Base-by-base conservation (phyloP, 371 early-diverging fungal species). In the Apophysomyces elegans region DNA sequence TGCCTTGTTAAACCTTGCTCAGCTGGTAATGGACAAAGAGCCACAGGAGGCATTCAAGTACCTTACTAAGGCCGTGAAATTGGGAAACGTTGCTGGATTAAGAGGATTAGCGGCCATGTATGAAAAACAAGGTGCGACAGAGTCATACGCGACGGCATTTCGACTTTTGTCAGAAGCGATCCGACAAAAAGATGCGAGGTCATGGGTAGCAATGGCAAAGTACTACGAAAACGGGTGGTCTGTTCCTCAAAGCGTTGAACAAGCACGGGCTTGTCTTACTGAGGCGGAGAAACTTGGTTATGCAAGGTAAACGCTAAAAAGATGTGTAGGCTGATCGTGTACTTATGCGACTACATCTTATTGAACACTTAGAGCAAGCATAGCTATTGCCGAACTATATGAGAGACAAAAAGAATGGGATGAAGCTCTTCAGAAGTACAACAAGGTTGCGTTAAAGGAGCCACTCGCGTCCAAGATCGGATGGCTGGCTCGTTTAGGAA, bases 131-230 rank as follows among this genome's bases (percentile, higher is more conserved):
- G 35, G 41, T 41, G 41, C 21, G 5, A 50, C n/a, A 4, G 50
- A 50, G 26, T 9, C 9, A 9, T 90, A 94, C 63, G 76, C 78
- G 46, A 86, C 86, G 59, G 92, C 95, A 13, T 92, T 92, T 65
- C 69, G 83, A 58, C 92, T 92, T 82, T 88, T 92, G 36, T 80
- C 87, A 54, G 26, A 46, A 8, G 91, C 95, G 1, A 50, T 36
- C 13, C 43, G 60, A 14, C 38, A 37, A 18, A 63, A 64, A 1
- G 69, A 68, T 64, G 43, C 64, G 9, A 18, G 59, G 38, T 50
- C 69, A 3, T 69, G 67, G 67, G 65, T 56, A 36, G 64, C 64
- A 9, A 38, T 66, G 36, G 70, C 77, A 4, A 69, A 71, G 11
- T 80, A 71, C 39, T 64, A 72, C 44, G 76, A 78, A 61, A 56